Evolutionary conservation across 2,329 filamentous ascomycete species (phyloP).

Genomic region (Neophaeococcomyces mojaviensis): DNA sequence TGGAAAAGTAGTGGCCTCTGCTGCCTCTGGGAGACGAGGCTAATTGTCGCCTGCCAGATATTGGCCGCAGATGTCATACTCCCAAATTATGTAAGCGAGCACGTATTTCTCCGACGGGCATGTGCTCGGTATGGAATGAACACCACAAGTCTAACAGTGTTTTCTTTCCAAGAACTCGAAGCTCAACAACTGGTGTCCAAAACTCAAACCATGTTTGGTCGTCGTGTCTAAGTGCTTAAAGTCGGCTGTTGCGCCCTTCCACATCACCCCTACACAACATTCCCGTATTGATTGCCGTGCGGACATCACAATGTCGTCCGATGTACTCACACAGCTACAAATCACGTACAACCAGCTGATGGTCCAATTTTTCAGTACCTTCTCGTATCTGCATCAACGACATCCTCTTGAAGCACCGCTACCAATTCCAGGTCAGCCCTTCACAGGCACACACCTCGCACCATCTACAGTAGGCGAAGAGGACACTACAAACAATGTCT

Average conservation of each 20-base stretch:
- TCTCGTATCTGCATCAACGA: conserved; percentile 43
- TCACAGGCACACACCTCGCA: conserved; percentile 24
- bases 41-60: background rate
- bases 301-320: conserved; percentile 24
- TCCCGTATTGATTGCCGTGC: background rate
- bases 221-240: too few relatives aligned
- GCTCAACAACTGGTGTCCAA: too few relatives aligned
- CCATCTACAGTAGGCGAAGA: conserved; percentile 17
- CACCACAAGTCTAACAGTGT: too few relatives aligned
- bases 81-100: too few relatives aligned
- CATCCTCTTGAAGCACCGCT: conserved; percentile 34
- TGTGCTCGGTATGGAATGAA: too few relatives aligned
- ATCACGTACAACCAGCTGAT: conserved; percentile 45
- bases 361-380: conserved; percentile 45
- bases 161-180: too few relatives aligned
- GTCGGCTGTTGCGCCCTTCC: too few relatives aligned
- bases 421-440: conserved; percentile 26
- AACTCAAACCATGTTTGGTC: too few relatives aligned
- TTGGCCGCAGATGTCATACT: too few relatives aligned
- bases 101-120: too few relatives aligned
- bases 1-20: background rate
- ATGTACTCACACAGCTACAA: conserved; percentile 44
- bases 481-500: conserved; percentile 25
- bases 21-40: background rate
- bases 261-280: too few relatives aligned